A percentile compares a stretch with the other conserved stretches of the same genome.
phyloP scores from a whole-genome alignment of 306 rosid species.

The Senna tora region DNA sequence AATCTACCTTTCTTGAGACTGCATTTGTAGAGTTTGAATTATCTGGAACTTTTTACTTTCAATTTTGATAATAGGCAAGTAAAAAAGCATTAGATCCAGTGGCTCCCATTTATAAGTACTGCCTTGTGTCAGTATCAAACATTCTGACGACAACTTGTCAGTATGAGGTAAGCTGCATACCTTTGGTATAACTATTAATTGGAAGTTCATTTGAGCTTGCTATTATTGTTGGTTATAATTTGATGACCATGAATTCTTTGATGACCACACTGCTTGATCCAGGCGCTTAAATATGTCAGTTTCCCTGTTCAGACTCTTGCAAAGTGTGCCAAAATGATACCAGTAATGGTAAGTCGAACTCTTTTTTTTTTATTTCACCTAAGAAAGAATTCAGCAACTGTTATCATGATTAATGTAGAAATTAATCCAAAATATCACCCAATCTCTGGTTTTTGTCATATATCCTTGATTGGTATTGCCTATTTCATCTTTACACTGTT shows the following conservation, averaged over 20 bases:
- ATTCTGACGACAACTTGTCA: constrained; percentile 95
- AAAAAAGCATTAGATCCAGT: constrained; percentile 77
- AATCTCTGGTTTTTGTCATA: background rate
- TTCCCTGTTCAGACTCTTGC: constrained; percentile 98
- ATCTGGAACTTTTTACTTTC: constrained; percentile 19
- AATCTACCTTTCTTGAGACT: constrained; percentile 6
- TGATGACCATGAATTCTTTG: constrained; percentile 16
- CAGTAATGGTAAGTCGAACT: constrained; percentile 82
- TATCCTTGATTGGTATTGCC: background rate
- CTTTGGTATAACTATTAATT: background rate
- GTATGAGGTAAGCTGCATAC: constrained; percentile 68
- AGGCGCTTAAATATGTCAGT: constrained; percentile 99
- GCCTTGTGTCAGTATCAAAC: constrained; percentile 79
- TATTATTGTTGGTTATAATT: constrained; percentile 14
- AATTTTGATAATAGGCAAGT: constrained; percentile 59
- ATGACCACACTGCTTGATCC: constrained; percentile 34
- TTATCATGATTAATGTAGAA: constrained; percentile 4
- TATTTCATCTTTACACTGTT: background rate
- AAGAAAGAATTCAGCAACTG: background rate
- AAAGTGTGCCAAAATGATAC: constrained; percentile 75
- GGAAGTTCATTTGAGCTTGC: constrained; percentile 12
- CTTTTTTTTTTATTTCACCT: background rate
- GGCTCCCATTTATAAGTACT: constrained; percentile 87
- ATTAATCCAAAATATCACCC: constrained; percentile 17
- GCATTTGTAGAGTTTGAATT: background rate